Base-by-base conservation (phyloP, 2,329 filamentous ascomycete genomes). In the Penicillium carneum region DNA sequence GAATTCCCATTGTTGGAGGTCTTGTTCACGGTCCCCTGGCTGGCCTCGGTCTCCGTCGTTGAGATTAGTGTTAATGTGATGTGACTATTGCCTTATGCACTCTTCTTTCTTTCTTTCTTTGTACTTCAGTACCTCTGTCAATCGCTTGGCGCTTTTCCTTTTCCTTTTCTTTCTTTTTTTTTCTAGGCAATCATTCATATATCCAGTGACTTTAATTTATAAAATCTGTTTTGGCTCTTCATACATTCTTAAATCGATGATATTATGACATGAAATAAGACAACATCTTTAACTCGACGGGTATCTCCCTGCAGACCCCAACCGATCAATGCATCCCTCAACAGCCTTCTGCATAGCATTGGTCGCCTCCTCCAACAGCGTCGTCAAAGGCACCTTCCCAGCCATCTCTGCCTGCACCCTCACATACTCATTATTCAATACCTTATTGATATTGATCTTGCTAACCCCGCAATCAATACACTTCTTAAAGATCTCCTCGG, bases 371-470 rank as follows among this genome's bases (percentile, higher is more conserved):
- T 87, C 85, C 69, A 87, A 79, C 59, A 86, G 63, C 2, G 79
- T 76, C 33, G 84, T 87, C 66, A 87, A 72, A 0, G 83, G 83
- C 36, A 81, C 79, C 62, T 80, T 81, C 1, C 81, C 83, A 1
- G 83, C 83, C 67, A 81, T 82, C 68, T 82, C 80, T 48, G 72
- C 62, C 80, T 81, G 79, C 63, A 84, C 73, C 59, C 74, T 70
- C 61, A 82, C 73, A 75, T 84, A 82, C 73, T 82, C 74, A 70
- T 81, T 75, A 74, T 84, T 85, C 69, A 87, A 79, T 29, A 85
- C 81, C 74, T 86, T 85, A 68, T 87, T 87, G 48, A 87, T 82
- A 73, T 87, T 87, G 42, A 86, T 77, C 71, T 86, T 84, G 18
- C 82, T 81, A 38, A 87, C 82, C 6, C 85, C 85, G 52, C 80